These are phyloP conservation scores for Boletus vinaceobasis DNA, from an alignment of 768 basidiomycete species.

Conservation along the genomic window DNA sequence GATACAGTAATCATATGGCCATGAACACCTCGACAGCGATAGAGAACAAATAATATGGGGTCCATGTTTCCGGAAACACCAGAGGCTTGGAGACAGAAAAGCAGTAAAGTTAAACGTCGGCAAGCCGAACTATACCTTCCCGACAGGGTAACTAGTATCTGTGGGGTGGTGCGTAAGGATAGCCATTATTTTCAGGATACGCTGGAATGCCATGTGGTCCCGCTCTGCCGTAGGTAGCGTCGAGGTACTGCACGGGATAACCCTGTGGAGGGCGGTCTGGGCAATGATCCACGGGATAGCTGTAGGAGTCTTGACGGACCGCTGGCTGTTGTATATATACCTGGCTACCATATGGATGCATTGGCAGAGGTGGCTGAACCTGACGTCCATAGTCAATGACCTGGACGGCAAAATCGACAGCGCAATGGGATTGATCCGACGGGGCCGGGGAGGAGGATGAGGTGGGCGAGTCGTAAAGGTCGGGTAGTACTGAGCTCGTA, in stretches of 20 bases:
- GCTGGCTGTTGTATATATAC: constrained; percentile 3
- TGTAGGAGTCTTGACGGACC: constrained; percentile 14
- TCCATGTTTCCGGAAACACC: constrained; percentile 14
- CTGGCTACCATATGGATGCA: constrained; percentile 3
- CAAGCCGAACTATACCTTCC: constrained; percentile 1
- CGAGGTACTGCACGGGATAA: constrained; percentile 9
- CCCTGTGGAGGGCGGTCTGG: constrained; percentile 13
- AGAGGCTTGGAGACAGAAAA: constrained; percentile 8
- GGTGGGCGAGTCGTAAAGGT: constrained; percentile 22
- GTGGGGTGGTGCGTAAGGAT: constrained; percentile 5
- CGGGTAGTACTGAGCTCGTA: constrained; percentile 7
- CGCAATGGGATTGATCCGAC: constrained; percentile 24
- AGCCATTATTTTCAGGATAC: constrained; percentile 13
- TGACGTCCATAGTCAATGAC: constrained; percentile 2
- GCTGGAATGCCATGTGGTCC: constrained; percentile 10
- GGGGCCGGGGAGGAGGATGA: constrained; percentile 23
- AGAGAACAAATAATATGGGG: constrained; percentile 8
- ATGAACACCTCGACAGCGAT: constrained; percentile 1
- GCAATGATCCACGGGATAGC: constrained; percentile 4
- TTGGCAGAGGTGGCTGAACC: not conserved
- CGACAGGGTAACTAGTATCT: constrained; percentile 2
- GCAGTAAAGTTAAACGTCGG: constrained; percentile 1
- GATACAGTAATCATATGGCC: constrained; percentile 8
- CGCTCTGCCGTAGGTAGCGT: constrained; percentile 5
- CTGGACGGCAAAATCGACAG: constrained; percentile 8